Evolutionary conservation across 2,329 filamentous ascomycete genomes (phyloP).

Genomic region (Phialophora verrucosa): DNA sequence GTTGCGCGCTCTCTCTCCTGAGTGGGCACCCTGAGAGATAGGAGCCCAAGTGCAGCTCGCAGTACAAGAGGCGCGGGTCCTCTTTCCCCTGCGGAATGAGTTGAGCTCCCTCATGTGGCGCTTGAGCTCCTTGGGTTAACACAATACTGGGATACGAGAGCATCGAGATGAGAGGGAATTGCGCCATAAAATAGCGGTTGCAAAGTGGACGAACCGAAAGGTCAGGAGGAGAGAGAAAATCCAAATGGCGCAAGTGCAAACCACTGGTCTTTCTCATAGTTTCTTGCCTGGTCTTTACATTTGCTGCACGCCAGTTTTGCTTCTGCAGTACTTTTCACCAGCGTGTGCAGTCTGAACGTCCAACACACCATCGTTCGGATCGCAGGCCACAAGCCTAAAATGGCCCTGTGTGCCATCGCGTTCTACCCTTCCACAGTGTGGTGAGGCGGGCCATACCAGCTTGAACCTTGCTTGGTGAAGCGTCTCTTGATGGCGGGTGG

Average conservation of each 20-base stretch:
- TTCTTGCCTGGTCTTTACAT: background rate
- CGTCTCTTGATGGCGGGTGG: background rate
- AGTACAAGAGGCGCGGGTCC: slow-evolving; percentile 4
- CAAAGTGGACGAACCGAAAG: background rate
- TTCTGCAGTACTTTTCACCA: background rate
- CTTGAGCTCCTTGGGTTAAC: slow-evolving; percentile 7
- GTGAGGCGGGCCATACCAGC: background rate
- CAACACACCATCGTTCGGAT: background rate
- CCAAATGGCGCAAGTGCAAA: background rate
- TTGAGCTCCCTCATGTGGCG: slow-evolving; percentile 8
- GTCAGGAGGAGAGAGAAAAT: background rate
- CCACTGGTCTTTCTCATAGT: background rate
- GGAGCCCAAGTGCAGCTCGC: background rate
- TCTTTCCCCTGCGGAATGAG: background rate
- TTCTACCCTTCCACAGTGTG: background rate
- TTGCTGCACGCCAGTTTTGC: background rate
- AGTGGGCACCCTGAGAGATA: background rate
- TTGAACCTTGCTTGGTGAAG: background rate
- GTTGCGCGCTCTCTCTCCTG: background rate
- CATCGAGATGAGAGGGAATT: background rate
- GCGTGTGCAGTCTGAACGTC: background rate
- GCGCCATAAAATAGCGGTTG: background rate
- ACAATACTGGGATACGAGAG: background rate
- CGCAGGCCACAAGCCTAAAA: background rate
- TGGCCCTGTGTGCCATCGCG: background rate